These are phyloP conservation scores for Trametes villosa DNA, from an alignment of 768 basidiomycete species.

Conservation along the genomic window DNA sequence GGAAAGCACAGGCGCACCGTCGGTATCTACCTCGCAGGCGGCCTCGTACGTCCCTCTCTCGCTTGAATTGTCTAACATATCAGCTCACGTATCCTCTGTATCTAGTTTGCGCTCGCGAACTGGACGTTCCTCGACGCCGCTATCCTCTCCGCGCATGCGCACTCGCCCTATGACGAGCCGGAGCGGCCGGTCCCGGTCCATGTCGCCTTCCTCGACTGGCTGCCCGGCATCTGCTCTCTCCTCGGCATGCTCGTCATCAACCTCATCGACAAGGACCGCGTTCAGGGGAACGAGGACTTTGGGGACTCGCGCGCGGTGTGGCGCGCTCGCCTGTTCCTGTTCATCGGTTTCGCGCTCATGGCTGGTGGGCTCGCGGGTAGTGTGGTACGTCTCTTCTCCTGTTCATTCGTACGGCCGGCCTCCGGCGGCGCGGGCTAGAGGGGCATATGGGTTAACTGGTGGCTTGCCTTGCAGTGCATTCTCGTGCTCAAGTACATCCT, in stretches of 20 bases:
- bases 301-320: slow-evolving; percentile 87
- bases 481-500: slow-evolving; percentile 91
- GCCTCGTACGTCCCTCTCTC: slow-evolving; percentile 65
- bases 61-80: not conserved
- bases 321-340: slow-evolving; percentile 88
- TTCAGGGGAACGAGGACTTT: slow-evolving; percentile 78
- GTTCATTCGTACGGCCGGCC: too few relatives aligned
- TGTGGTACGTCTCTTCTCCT: slow-evolving; percentile 62
- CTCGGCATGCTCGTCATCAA: slow-evolving; percentile 93
- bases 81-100: not conserved
- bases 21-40: slow-evolving; percentile 91
- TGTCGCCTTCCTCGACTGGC: slow-evolving; percentile 94
- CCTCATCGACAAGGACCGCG: slow-evolving; percentile 91
- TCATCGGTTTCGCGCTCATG: slow-evolving; percentile 96
- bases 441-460: not conserved
- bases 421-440: too few relatives aligned
- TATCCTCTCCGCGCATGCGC: slow-evolving; percentile 86
- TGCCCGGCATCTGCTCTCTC: slow-evolving; percentile 93
- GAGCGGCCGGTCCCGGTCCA: slow-evolving; percentile 74
- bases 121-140: slow-evolving; percentile 96
- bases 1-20: slow-evolving; percentile 80
- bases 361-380: slow-evolving; percentile 98
- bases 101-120: slow-evolving; percentile 92
- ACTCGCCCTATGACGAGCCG: slow-evolving; percentile 71
- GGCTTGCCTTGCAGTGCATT: slow-evolving; percentile 59